phyloP scores from a whole-genome alignment of 2,329 filamentous ascomycete genomes.

The Stachybotrys echinatus region DNA sequence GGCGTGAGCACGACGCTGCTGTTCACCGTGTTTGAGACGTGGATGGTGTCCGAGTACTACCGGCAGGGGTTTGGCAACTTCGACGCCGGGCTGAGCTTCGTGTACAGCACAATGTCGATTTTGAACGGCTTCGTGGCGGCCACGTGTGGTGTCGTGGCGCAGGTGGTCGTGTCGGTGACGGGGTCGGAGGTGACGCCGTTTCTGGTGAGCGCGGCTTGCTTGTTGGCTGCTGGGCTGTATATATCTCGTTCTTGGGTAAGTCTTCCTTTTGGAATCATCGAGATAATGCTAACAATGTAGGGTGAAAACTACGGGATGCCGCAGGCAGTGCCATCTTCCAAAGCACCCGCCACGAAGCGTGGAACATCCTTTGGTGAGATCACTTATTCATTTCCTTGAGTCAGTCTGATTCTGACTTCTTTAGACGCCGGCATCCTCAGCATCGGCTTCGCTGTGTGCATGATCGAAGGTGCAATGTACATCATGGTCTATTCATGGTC shows the following conservation, averaged over 20 bases:
- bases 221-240: conserved; percentile 33
- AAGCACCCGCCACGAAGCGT: background rate
- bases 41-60: conserved; percentile 55
- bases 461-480: conserved; percentile 59
- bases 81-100: conserved; percentile 37
- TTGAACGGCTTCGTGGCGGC: conserved; percentile 53
- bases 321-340: background rate
- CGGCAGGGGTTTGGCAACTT: conserved; percentile 32
- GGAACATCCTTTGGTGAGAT: too few relatives aligned
- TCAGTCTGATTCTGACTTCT: background rate
- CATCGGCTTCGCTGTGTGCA: conserved; percentile 45
- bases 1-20: conserved; percentile 52
- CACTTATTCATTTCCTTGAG: too few relatives aligned
- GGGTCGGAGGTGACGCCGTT: conserved; percentile 43
- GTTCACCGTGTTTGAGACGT: conserved; percentile 54
- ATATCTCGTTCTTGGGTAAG: conserved; percentile 32
- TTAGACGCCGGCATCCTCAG: conserved; percentile 14
- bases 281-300: background rate
- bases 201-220: conserved; percentile 35
- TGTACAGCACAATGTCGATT: conserved; percentile 48
- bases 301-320: background rate
- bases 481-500: conserved; percentile 61
- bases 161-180: conserved; percentile 40
- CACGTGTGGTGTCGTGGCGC: conserved; percentile 43
- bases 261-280: conserved; percentile 12